These are phyloP conservation scores for Colletotrichum limetticola DNA, from an alignment of 2,329 filamentous ascomycete genomes.

Conservation along the genomic window DNA sequence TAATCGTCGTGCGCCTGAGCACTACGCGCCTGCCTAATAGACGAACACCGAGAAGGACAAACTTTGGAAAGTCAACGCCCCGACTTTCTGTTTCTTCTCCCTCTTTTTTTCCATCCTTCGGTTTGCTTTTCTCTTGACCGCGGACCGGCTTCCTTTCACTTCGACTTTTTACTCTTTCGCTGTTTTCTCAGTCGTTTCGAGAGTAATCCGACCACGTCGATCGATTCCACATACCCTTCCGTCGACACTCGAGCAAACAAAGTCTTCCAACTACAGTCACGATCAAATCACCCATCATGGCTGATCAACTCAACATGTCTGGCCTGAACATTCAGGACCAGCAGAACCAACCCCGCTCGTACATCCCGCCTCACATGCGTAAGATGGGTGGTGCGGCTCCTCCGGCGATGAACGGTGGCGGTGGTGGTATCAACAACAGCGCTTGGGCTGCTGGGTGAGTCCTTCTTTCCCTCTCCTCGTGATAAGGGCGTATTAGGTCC, in stretches of 20 bases:
- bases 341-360: constrained; percentile 68
- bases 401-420: constrained; percentile 50
- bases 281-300: constrained; percentile 67
- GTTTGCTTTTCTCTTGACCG: constrained; percentile 33
- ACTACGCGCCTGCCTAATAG: constrained; percentile 40
- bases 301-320: constrained; percentile 86
- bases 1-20: constrained; percentile 36
- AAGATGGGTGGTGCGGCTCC: constrained; percentile 56
- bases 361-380: constrained; percentile 89
- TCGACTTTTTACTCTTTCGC: constrained; percentile 19
- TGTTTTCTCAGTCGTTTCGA: constrained; percentile 41
- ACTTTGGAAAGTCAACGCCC: constrained; percentile 37
- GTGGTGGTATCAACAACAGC: constrained; percentile 58
- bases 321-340: constrained; percentile 71
- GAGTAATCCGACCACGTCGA: constrained; percentile 38
- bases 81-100: constrained; percentile 43
- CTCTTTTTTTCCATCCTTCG: constrained; percentile 34
- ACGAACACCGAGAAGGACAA: constrained; percentile 43
- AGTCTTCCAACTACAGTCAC: constrained; percentile 27
- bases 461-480: constrained; percentile 10
- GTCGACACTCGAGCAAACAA: constrained; percentile 9
- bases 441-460: constrained; percentile 64
- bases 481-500: neutral
- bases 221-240: constrained; percentile 26
- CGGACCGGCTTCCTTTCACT: constrained; percentile 37